Percentiles rank a stretch among this genome's conserved stretches.
Evolutionary conservation across 148 eudicot species (phyloP).

Genomic region (Tetragonia tetragonoides): DNA sequence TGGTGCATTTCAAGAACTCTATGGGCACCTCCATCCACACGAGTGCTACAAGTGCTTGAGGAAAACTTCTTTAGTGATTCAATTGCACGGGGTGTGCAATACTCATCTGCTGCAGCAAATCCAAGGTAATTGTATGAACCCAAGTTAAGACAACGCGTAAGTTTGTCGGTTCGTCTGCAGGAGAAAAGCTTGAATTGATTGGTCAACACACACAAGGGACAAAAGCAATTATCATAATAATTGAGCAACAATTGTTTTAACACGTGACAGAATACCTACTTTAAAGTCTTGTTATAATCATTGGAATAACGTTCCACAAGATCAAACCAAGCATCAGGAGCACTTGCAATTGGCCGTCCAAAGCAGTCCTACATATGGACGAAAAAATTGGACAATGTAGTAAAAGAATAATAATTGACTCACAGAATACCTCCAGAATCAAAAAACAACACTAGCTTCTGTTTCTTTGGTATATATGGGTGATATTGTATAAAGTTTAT

Average conservation of each 20-base stretch:
- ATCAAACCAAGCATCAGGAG: slow-evolving; percentile 99
- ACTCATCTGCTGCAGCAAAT: slow-evolving; percentile 96
- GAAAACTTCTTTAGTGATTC: slow-evolving; percentile 68
- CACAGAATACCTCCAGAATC: not conserved
- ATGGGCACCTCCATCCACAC: slow-evolving; percentile 84
- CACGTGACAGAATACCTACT: slow-evolving; percentile 42
- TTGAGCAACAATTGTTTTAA: not conserved
- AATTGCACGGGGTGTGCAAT: slow-evolving; percentile 88
- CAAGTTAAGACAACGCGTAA: slow-evolving; percentile 76
- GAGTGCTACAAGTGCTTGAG: slow-evolving; percentile 77
- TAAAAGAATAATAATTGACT: not conserved
- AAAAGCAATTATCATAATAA: slow-evolving; percentile 3
- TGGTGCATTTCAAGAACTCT: not conserved
- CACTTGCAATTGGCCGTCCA: slow-evolving; percentile 90
- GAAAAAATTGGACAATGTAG: not conserved
- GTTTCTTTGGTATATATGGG: not conserved
- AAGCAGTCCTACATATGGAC: slow-evolving; percentile 66
- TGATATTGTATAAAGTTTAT: not conserved
- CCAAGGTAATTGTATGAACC: slow-evolving; percentile 99
- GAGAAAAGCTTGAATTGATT: slow-evolving; percentile 3
- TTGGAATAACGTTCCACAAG: slow-evolving; percentile 93
- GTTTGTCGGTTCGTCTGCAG: slow-evolving; percentile 74
- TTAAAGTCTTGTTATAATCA: slow-evolving; percentile 83
- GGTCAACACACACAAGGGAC: slow-evolving; percentile 1
- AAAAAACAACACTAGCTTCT: not conserved